Conservation (phyloP, 2,329 filamentous ascomycete genomes). For the Cladorrhinum sp. region DNA sequence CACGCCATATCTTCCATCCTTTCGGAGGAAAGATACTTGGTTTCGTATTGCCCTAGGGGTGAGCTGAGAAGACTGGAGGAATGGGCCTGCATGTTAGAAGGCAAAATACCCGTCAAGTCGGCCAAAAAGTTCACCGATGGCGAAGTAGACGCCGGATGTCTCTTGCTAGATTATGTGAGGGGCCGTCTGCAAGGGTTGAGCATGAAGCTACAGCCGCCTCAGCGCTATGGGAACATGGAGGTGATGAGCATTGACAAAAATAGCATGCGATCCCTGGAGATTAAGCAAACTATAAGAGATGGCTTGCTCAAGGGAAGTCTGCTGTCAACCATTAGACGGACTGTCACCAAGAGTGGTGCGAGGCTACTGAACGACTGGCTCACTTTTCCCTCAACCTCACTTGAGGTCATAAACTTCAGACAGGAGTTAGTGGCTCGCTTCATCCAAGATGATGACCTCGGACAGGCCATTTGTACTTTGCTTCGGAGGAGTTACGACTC, state of each 20-base stretch:
- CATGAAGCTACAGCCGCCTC: conserved; percentile 80
- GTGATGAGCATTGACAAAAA: conserved; percentile 91
- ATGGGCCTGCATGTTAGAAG: conserved; percentile 78
- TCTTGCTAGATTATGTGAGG: conserved; percentile 81
- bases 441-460: conserved; percentile 61
- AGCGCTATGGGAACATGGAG: conserved; percentile 69
- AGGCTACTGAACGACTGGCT: conserved; percentile 81
- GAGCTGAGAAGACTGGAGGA: conserved; percentile 51
- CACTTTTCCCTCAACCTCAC: conserved; percentile 84
- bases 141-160: conserved; percentile 74
- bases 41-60: conserved; percentile 64
- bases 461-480: conserved; percentile 65
- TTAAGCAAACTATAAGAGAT: conserved; percentile 81
- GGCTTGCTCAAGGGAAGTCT: conserved; percentile 77
- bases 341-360: conserved; percentile 87
- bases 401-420: conserved; percentile 72
- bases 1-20: conserved; percentile 66
- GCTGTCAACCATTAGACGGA: conserved; percentile 83
- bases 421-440: conserved; percentile 80
- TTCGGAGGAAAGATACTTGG: conserved; percentile 69
- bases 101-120: conserved; percentile 56
- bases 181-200: conserved; percentile 72
- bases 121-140: conserved; percentile 57
- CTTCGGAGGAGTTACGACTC: conserved; percentile 79
- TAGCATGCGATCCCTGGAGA: conserved; percentile 83